Evolutionary conservation across 495 filamentous ascomycete genomes (phyloP), one percentile per base, ranked within the genome.

Genomic region (Neurospora africana): DNA sequence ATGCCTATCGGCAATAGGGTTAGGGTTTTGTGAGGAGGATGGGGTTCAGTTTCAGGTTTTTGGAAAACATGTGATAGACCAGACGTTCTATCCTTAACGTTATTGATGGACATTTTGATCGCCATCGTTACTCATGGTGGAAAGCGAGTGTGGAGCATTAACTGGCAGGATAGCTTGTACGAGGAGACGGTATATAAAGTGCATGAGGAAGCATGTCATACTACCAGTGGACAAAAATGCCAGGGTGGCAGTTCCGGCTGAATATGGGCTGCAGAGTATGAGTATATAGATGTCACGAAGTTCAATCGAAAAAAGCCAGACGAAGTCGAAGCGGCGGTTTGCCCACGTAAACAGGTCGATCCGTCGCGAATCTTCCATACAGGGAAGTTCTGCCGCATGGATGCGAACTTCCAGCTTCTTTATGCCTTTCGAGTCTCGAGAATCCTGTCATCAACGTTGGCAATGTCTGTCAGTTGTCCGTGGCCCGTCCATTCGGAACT

Each of bases 1-100:
- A 79, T 61, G 71, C 78, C 36, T 83, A 82, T 72, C 78, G 80
- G 53, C 27, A 65, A 65, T 65, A 7, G 27, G 44, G 10, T 27
- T 53, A 23, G 21, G 9, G 37, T 2, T 17, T 43, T 9, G 9
- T 44, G 69, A 58, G 11, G 39, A 33, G n/a, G n/a, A n/a, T n/a
- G n/a, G n/a, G n/a, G n/a, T n/a, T n/a, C n/a, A n/a, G n/a, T 65
- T 65, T 65, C 13, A 1, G 47, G 6, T 15, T 61, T 19, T 33
- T 65, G 53, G 15, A 65, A 27, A 33, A 19, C 15, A 65, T 61
- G 53, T 65, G 27, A 65, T 65, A 65, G 27, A 58, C 47, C 11
- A 33, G 53, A 65, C 7, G 23, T 8, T 65, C 53, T 33, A 65
- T 65, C 27, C 27, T 9, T 33, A 33, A 15, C 3, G 15, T 30